phyloP scores from a whole-genome alignment of 257 asterid species.

The Ballota nigra region DNA sequence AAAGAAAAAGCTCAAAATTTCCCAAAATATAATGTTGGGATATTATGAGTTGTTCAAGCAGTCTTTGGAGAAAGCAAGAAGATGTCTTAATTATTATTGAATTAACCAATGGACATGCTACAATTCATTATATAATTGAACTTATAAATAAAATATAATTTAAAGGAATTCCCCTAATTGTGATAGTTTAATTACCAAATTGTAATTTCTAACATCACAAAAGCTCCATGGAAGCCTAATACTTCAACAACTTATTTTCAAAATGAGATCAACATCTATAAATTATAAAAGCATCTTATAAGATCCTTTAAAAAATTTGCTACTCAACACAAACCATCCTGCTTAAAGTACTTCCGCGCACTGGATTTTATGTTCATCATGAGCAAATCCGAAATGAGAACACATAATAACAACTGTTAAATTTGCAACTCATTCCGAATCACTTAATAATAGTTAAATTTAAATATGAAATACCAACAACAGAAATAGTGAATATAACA shows the following conservation, averaged over 20 bases:
- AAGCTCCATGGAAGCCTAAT: neutral
- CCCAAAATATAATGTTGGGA: neutral
- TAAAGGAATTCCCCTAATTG: neutral
- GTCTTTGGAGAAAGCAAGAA: neutral
- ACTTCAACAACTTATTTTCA: too few species aligned
- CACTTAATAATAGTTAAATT: neutral
- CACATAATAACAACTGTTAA: neutral
- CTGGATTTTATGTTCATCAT: conserved; percentile 1
- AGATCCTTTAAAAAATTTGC: neutral
- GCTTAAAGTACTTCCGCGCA: neutral
- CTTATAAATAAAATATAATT: neutral
- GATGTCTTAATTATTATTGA: neutral
- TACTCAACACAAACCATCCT: neutral
- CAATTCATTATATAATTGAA: neutral
- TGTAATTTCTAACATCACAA: neutral
- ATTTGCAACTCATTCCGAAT: neutral
- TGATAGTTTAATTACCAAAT: neutral
- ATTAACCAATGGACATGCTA: neutral
- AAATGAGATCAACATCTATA: neutral
- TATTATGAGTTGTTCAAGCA: neutral
- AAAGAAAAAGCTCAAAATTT: neutral
- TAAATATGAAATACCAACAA: neutral
- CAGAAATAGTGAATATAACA: neutral
- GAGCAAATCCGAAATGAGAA: neutral
- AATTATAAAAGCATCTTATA: neutral